Evolutionary conservation across 352 stramenopile genomes (phyloP).

Genomic region (Phytopythium kandeliae): DNA sequence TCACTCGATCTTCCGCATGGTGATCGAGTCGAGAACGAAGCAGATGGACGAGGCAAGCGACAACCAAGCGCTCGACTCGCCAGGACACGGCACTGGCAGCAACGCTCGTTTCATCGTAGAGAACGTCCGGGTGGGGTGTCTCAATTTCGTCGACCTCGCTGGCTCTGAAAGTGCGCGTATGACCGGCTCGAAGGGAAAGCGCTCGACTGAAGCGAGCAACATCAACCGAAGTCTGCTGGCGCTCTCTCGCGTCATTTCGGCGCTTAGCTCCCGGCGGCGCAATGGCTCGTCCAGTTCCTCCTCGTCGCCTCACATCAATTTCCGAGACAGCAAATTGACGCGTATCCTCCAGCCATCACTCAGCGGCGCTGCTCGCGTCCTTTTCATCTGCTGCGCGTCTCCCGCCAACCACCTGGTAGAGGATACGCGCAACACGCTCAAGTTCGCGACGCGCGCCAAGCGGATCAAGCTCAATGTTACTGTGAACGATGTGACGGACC

Average conservation of each 20-base stretch:
- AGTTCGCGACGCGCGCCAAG: constrained; percentile 89
- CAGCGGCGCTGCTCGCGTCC: constrained; percentile 70
- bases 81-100: constrained; percentile 4
- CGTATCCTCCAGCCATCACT: constrained; percentile 88
- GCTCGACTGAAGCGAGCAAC: constrained; percentile 44
- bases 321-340: constrained; percentile 92
- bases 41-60: constrained; percentile 18
- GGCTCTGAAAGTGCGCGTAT: constrained; percentile 91
- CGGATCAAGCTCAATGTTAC: constrained; percentile 57
- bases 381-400: constrained; percentile 85
- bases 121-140: constrained; percentile 28
- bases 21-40: constrained; percentile 23
- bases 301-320: constrained; percentile 85
- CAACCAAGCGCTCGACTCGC: constrained; percentile 3
- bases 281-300: constrained; percentile 20
- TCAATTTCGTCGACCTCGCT: constrained; percentile 92
- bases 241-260: constrained; percentile 86
- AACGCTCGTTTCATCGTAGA: constrained; percentile 8
- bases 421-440: constrained; percentile 88
- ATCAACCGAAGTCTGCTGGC: constrained; percentile 74
- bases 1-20: constrained; percentile 43
- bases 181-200: constrained; percentile 46
- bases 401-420: constrained; percentile 70
- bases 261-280: constrained; percentile 83
- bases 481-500: constrained; percentile 38